phyloP scores from a whole-genome alignment of 495 filamentous ascomycete genomes.

The Hypoxylon cercidicola region DNA sequence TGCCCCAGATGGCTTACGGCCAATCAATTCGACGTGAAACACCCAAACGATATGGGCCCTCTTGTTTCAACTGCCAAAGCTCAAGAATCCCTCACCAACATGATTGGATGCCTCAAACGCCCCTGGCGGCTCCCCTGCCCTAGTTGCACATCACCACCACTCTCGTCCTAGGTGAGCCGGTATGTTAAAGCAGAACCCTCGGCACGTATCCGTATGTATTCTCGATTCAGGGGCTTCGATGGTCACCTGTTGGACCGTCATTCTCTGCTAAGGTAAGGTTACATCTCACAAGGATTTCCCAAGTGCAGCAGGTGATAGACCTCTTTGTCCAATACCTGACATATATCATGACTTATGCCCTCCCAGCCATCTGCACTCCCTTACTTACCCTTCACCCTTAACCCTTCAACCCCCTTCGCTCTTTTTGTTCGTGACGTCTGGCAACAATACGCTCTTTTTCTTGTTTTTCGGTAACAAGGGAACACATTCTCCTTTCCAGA shows the following conservation, averaged over 20 bases:
- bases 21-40: conserved; percentile 38
- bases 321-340: conserved; percentile 33
- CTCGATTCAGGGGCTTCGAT: conserved; percentile 26
- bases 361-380: conserved; percentile 1
- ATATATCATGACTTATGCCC: conserved; percentile 28
- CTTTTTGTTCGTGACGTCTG: conserved; percentile 29
- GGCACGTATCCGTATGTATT: not conserved
- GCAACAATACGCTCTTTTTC: conserved; percentile 35
- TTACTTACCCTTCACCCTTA: conserved; percentile 3
- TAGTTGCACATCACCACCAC: conserved; percentile 30
- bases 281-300: conserved; percentile 22
- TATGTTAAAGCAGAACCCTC: conserved; percentile 8
- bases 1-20: too few species aligned
- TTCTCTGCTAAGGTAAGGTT: conserved; percentile 23
- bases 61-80: conserved; percentile 27
- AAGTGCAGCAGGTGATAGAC: conserved; percentile 10
- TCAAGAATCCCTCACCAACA: not conserved
- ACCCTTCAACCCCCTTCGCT: conserved; percentile 10
- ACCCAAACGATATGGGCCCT: not conserved
- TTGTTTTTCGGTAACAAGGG: conserved; percentile 16
- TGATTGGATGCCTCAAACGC: conserved; percentile 27
- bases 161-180: conserved; percentile 31
- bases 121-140: conserved; percentile 18
- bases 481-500: conserved; percentile 8
- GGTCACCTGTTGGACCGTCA: conserved; percentile 6